Base-by-base conservation (phyloP, 257 asterid species). In the Petrea volubilis region DNA sequence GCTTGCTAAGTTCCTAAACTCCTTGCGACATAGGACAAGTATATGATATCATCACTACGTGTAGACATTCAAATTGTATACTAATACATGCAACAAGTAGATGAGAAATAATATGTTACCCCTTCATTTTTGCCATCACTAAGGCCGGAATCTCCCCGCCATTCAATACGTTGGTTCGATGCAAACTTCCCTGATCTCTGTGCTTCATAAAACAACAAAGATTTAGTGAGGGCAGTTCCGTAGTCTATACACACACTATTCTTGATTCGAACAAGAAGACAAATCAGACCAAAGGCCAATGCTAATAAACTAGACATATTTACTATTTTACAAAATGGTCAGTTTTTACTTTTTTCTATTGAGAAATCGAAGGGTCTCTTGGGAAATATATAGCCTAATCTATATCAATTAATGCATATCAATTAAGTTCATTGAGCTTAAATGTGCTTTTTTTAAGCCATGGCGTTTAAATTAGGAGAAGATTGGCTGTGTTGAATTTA, bases 171-270 rank as follows among this genome's bases (percentile, higher is more conserved):
- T 25, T 55, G 76, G 33, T 49, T 33, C 13, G n/a, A 6, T 0
- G 83, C 83, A 18, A 80, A 72, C 43, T 8, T 59, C 17, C 85
- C 85, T 0, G 85, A 83, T 31, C 82, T 51, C 46, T 80, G 83
- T 46, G 77, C 83, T 62, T 80, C 85, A 24, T 28, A 80, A 60
- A 58, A 80, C 20, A 75, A 33, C 49, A 83, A 21, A 29, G 78
- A 64, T 23, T 83, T 75, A 10, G 71, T 47, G 0, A 80, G 73
- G 15, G 96, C 96, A 24, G n/a, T 64, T 46, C 87, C 91, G 61
- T 88, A 85, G 71, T 88, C 86, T 1, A 73, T 3, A 13, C 88
- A 78, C 44, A 31, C 51, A 25, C 33, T 81, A 49, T 27, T 77
- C 3, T 76, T 56, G 55, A 72, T 41, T 51, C 77, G 77, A 47